Percentiles rank a stretch among this genome's conserved stretches.
phyloP scores from a whole-genome alignment of 805 yeast species.

The Candida coquimbonensis region DNA sequence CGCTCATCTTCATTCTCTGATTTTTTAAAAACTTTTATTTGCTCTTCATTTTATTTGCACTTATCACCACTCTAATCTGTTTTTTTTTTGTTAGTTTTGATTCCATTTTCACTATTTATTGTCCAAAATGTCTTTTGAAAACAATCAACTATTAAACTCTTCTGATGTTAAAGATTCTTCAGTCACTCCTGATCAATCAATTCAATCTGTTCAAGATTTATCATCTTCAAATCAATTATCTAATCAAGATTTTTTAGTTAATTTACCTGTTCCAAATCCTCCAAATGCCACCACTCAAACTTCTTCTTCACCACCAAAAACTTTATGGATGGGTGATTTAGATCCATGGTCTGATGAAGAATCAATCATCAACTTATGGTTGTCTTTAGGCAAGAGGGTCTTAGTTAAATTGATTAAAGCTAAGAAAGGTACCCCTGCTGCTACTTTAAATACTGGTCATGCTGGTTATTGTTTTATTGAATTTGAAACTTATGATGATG shows the following conservation, averaged over 20 bases:
- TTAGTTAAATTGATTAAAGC: constrained; percentile 60
- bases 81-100: background rate
- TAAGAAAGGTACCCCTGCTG: constrained; percentile 32
- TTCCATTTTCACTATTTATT: background rate
- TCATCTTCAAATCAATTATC: constrained; percentile 11
- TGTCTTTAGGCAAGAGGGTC: constrained; percentile 46
- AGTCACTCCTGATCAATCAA: constrained; percentile 6
- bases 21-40: background rate
- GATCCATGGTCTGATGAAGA: constrained; percentile 74
- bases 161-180: constrained; percentile 4
- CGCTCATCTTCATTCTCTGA: background rate
- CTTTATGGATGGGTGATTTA: constrained; percentile 85
- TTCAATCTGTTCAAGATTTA: background rate
- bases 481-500: constrained; percentile 60
- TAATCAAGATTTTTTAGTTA: constrained; percentile 20
- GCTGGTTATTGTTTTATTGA: constrained; percentile 78
- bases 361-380: constrained; percentile 55
- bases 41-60: background rate
- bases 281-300: constrained; percentile 46
- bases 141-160: background rate
- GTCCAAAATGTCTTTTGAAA: constrained; percentile 3
- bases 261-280: constrained; percentile 40
- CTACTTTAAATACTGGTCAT: constrained; percentile 29
- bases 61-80: background rate
- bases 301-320: constrained; percentile 47